Evolutionary conservation across 2,329 filamentous ascomycete genomes (phyloP), one percentile per base, ranked within the genome.

Genomic region (Aspergillaceae sp.): DNA sequence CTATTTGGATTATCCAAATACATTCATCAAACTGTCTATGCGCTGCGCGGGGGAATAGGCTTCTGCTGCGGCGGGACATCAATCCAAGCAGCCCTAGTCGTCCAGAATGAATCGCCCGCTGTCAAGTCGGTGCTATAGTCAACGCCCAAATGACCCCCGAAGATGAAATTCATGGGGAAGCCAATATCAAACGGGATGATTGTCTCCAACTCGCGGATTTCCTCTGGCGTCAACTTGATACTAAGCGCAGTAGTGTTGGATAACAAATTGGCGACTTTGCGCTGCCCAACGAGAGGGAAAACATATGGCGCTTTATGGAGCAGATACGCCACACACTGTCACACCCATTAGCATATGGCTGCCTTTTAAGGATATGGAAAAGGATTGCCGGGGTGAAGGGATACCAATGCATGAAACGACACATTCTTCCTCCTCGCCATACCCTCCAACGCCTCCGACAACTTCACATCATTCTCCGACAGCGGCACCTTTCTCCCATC

Each of bases 201-300:
- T 2, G 58, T 60, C 50, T 83, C 79, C 47, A 83, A 76, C 49
- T 74, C 71, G 35, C 67, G 60, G 9, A 82, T 67, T 49, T 83
- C 77, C 10, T 76, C 70, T 2, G 74, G 67, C 0, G 70, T 73
- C 45, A 83, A 63, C 19, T 63, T 56, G 32, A 83, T 58, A 4
- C 58, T 67, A 46, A 83, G 55, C 0, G 76, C 78, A 55, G 75
- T 67, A 48, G 83, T 78, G 55, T 81, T 82, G 10, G 70, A 68
- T 46, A 70, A 56, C 7, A 79, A 56, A 46, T 80, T 75, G 53
- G 77, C 73, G 29, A 75, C 55, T 54, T 74, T 79, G 8, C 75
- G 63, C 0, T 73, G 73, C 2, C 76, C 77, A 7, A 79, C 54
- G 28, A 79, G 70, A 2, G 76, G 76, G 51, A 78, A 75, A 5